These are phyloP conservation scores for Mycena vitilis DNA, from an alignment of 768 basidiomycete genomes.

Conservation along the genomic window DNA sequence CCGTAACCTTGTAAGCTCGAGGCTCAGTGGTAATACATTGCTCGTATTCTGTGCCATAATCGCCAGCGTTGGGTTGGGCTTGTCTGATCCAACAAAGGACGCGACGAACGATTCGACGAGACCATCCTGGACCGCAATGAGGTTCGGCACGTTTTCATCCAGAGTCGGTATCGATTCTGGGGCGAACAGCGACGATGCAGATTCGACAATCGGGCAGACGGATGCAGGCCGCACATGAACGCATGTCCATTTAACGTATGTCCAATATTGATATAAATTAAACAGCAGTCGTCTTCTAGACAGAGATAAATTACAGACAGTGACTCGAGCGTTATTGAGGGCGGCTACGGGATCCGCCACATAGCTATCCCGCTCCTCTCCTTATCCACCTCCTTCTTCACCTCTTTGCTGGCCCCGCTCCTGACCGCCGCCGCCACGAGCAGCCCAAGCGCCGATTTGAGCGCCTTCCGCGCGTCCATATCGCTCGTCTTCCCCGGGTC, in stretches of 20 bases:
- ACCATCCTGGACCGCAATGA: conserved; percentile 1
- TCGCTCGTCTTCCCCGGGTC: conserved; percentile 34
- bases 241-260: not conserved
- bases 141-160: not conserved
- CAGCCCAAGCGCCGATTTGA: conserved; percentile 61
- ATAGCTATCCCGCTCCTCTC: conserved; percentile 72
- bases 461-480: conserved; percentile 47
- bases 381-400: conserved; percentile 65
- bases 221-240: not conserved
- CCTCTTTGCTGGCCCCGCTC: conserved; percentile 64
- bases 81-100: not conserved
- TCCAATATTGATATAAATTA: not conserved
- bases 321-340: too few species aligned
- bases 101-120: not conserved
- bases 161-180: not conserved
- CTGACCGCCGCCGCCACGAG: conserved; percentile 67
- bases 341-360: conserved; percentile 74
- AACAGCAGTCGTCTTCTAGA: not conserved
- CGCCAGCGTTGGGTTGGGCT: conserved; percentile 42
- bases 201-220: not conserved
- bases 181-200: not conserved
- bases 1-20: too few species aligned
- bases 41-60: conserved; percentile 47
- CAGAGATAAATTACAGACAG: too few species aligned
- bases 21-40: too few species aligned